Conservation (phyloP, 768 basidiomycete genomes). For the Psilocybe subaeruginosa region DNA sequence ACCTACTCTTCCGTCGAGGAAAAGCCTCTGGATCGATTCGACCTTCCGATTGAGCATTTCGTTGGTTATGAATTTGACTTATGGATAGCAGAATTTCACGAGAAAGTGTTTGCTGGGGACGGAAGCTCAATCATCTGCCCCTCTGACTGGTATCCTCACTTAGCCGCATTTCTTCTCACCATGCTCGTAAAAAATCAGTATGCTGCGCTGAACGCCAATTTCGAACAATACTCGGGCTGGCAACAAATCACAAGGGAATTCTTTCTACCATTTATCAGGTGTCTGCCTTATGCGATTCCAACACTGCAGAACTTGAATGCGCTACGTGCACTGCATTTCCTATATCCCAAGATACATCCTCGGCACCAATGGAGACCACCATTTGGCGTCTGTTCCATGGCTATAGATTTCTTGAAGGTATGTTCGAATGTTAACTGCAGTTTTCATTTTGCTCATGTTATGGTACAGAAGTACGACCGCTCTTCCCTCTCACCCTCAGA, state of each 20-base stretch:
- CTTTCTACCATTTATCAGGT: neutral
- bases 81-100: too few species aligned
- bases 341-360: neutral
- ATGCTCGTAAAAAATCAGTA: neutral
- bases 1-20: too few species aligned
- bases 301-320: neutral
- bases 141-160: neutral
- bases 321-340: neutral
- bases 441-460: too few species aligned
- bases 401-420: too few species aligned
- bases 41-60: too few species aligned
- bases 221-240: neutral
- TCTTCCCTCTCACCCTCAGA: too few species aligned
- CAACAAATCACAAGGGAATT: neutral
- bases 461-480: too few species aligned
- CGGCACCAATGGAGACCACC: neutral
- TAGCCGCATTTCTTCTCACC: neutral
- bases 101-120: too few species aligned
- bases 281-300: neutral
- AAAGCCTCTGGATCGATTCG: too few species aligned
- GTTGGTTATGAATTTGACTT: too few species aligned
- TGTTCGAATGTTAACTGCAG: too few species aligned
- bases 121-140: neutral
- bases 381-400: neutral
- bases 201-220: neutral